Evolutionary conservation across 2,329 filamentous ascomycete genomes (phyloP).

Genomic region (Beauveria varroae): DNA sequence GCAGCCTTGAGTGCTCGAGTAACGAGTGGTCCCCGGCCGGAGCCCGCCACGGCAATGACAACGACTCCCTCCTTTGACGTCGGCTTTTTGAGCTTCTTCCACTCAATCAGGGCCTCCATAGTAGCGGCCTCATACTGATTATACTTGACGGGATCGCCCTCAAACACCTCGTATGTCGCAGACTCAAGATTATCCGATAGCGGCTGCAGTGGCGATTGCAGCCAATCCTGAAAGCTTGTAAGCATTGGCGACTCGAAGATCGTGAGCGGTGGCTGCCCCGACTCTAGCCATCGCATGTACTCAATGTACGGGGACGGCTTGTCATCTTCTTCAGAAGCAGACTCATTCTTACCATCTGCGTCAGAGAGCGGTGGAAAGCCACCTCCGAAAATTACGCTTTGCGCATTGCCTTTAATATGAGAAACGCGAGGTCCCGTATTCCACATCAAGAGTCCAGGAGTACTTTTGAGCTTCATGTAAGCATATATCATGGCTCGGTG

Average conservation of each 20-base stretch:
- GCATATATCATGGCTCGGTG: slow-evolving; percentile 55
- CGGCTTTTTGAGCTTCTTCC: slow-evolving; percentile 63
- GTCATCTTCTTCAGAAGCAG: slow-evolving; percentile 23
- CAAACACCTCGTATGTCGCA: slow-evolving; percentile 96
- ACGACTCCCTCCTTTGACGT: slow-evolving; percentile 64
- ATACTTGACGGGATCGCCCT: slow-evolving; percentile 97
- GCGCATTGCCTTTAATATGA: slow-evolving; percentile 19
- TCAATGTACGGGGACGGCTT: slow-evolving; percentile 49
- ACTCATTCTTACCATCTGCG: slow-evolving; percentile 35
- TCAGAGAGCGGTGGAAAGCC: slow-evolving; percentile 66
- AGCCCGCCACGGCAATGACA: slow-evolving; percentile 85
- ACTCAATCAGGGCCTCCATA: slow-evolving; percentile 71
- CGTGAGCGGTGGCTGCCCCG: slow-evolving; percentile 61
- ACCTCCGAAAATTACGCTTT: not conserved
- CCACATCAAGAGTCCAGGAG: slow-evolving; percentile 56
- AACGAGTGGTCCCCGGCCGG: slow-evolving; percentile 86
- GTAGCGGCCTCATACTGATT: slow-evolving; percentile 88
- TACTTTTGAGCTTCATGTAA: slow-evolving; percentile 57
- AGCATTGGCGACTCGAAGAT: slow-evolving; percentile 44
- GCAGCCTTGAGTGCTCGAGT: slow-evolving; percentile 80
- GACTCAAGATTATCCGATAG: slow-evolving; percentile 95
- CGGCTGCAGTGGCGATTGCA: slow-evolving; percentile 90
- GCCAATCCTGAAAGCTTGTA: slow-evolving; percentile 74
- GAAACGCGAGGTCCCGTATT: slow-evolving; percentile 47
- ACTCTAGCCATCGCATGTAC: slow-evolving; percentile 79